Conservation (phyloP, 2,329 filamentous ascomycete species). For the Parascedosporium putredinis region DNA sequence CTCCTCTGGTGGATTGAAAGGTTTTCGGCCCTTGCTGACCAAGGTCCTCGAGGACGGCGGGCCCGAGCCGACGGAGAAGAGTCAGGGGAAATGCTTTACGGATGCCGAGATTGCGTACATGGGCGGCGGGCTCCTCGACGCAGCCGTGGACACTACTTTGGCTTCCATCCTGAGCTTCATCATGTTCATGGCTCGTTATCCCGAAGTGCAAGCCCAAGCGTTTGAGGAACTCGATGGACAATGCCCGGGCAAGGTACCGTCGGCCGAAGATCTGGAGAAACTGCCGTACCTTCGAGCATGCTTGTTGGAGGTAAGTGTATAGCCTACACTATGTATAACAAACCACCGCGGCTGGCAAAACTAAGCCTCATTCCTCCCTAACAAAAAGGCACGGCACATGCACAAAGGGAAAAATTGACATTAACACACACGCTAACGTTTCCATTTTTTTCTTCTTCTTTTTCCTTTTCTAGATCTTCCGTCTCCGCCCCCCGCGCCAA, state of each 20-base stretch:
- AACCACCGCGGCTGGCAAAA: no score
- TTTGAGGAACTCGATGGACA: constrained; percentile 19
- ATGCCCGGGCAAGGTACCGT: constrained; percentile 17
- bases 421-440: no score
- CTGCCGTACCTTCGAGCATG: constrained; percentile 17
- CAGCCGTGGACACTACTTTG: constrained; percentile 17
- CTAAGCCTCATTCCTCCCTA: no score
- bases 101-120: constrained; percentile 15
- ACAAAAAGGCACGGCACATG: no score
- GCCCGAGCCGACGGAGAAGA: constrained; percentile 9
- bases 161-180: constrained; percentile 16
- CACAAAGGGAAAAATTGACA: no score
- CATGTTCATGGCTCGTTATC: constrained; percentile 16
- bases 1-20: neutral
- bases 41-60: constrained; percentile 14
- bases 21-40: constrained; percentile 13
- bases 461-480: constrained; percentile 20
- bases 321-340: no score
- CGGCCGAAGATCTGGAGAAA: constrained; percentile 15
- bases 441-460: no score
- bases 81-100: neutral
- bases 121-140: constrained; percentile 14
- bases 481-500: constrained; percentile 31
- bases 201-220: constrained; percentile 14
- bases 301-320: constrained; percentile 11